Evolutionary conservation across 768 basidiomycete species (phyloP), one percentile per base, ranked within the genome.

Genomic region (Suillus sp.): DNA sequence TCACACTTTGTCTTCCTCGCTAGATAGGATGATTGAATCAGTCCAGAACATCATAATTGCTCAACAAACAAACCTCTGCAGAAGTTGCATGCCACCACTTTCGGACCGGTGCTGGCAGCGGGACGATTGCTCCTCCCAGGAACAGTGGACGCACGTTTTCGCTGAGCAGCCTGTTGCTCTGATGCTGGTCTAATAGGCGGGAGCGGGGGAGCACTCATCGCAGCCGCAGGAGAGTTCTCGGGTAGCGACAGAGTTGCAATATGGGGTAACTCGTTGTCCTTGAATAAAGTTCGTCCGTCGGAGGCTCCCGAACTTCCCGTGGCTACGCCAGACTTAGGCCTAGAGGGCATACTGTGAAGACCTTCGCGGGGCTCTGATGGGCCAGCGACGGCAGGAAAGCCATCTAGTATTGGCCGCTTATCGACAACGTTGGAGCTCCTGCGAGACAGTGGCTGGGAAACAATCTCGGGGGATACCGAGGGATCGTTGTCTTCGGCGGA

Each of bases 1-100:
- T 94, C 92, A 69, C 92, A 94, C 73, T 92, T 89, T 22, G 92
- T 94, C 79, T 94, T 94, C 64, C 92, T 92, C 40, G 92, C 92
- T 93, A 65, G 18, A 67, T 40, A 13, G 18, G 11, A 20, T 22
- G 11, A 27, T 40, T 27, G 25, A 20, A 57, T 57, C 11, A 57
- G 58, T 63, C 57, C 51, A 57, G 27, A 58, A 27, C 43, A 58
- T 55, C 66, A 38, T 57, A 51, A 38, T 20, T n/a, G 5, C 55
- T 35, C 10, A 38, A 38, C 1, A 43, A 57, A 79, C 86, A 62
- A 70, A 93, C 92, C 91, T 80, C 92, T 84, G 76, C 92, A 94
- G 72, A 92, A 92, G 75, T 93, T 92, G 77, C 92, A 94, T 18
- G 92, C 92, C 27, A 94, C 91, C 14, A 93, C 89, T 71, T 93